A percentile compares a stretch with the other conserved stretches of the same genome.
Evolutionary conservation across 495 filamentous ascomycete species (phyloP).

Genomic region (Endocarpon pusillum): DNA sequence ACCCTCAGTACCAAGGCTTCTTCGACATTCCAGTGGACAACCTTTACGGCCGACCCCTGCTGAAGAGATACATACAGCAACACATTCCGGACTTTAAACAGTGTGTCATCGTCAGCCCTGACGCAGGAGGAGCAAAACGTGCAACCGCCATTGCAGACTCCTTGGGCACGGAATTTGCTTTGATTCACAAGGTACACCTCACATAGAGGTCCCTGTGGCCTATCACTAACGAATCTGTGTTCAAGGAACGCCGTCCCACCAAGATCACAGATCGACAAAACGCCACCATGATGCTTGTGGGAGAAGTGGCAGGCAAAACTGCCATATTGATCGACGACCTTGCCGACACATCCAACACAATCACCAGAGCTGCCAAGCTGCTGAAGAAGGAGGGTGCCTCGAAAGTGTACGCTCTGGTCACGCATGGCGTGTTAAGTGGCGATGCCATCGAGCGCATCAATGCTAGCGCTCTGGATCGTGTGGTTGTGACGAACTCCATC

Average conservation of each 20-base stretch:
- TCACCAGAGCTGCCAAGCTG: constrained; percentile 91
- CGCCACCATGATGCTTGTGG: constrained; percentile 96
- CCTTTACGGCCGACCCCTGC: constrained; percentile 70
- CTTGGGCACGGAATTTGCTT: constrained; percentile 79
- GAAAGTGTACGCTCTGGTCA: constrained; percentile 75
- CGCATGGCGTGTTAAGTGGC: constrained; percentile 84
- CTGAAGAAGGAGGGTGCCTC: constrained; percentile 86
- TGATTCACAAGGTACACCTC: constrained; percentile 78
- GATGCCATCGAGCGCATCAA: constrained; percentile 92
- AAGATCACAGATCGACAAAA: constrained; percentile 86
- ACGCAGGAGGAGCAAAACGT: constrained; percentile 90
- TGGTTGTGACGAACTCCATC: constrained; percentile 88
- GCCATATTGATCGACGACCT: constrained; percentile 89
- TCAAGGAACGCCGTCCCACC: constrained; percentile 88
- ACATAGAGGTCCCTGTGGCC: not conserved
- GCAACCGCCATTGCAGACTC: constrained; percentile 94
- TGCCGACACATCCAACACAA: constrained; percentile 90
- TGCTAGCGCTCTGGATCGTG: constrained; percentile 70
- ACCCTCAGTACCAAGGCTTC: constrained; percentile 97
- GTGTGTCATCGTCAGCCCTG: constrained; percentile 85
- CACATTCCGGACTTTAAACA: constrained; percentile 75
- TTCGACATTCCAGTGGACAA: constrained; percentile 98
- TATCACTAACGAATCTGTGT: constrained; percentile 10
- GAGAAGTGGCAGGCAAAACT: constrained; percentile 62
- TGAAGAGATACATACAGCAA: constrained; percentile 79